Percentiles rank a stretch among this genome's conserved stretches.
Conservation (phyloP, 169 alveolate species). For the Cystoisospora suis region DNA sequence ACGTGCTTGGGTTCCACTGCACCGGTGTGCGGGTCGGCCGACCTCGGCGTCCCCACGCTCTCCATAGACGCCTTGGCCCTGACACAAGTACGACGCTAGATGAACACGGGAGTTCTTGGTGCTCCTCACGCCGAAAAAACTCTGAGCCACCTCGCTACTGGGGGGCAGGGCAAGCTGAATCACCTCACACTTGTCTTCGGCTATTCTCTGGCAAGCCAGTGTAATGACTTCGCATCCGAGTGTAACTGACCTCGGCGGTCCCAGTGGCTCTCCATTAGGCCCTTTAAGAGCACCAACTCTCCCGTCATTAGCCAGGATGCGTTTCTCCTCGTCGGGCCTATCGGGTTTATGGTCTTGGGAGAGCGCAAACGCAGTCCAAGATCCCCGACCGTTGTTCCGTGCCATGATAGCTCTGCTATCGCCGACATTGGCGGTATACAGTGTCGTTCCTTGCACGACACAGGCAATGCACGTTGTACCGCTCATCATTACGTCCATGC, state of each 20-base stretch:
- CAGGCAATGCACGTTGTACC: conserved; percentile 48
- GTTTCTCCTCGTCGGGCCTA: conserved; percentile 27
- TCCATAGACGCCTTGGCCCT: no score
- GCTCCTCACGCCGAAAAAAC: no score
- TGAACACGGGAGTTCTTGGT: no score
- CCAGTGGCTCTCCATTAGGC: conserved; percentile 22
- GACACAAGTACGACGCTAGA: no score
- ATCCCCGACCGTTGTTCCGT: background rate
- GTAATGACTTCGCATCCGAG: no score
- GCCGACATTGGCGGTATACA: conserved; percentile 55
- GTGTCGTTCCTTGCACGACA: conserved; percentile 12
- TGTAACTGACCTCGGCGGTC: conserved; percentile 30
- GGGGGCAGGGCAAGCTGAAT: no score
- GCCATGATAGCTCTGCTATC: conserved; percentile 60
- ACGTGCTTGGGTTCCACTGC: no score
- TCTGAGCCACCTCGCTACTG: no score
- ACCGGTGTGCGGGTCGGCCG: no score
- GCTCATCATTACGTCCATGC: conserved; percentile 36
- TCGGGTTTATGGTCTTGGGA: conserved; percentile 66
- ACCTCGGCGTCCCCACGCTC: no score
- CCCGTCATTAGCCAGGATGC: conserved; percentile 45
- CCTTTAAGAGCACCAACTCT: conserved; percentile 39
- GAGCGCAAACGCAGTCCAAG: conserved; percentile 42
- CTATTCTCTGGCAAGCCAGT: no score
- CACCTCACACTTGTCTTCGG: no score